These are phyloP conservation scores for Lichtheimia hyalospora DNA, from an alignment of 371 early-diverging fungal genomes.

Conservation along the genomic window DNA sequence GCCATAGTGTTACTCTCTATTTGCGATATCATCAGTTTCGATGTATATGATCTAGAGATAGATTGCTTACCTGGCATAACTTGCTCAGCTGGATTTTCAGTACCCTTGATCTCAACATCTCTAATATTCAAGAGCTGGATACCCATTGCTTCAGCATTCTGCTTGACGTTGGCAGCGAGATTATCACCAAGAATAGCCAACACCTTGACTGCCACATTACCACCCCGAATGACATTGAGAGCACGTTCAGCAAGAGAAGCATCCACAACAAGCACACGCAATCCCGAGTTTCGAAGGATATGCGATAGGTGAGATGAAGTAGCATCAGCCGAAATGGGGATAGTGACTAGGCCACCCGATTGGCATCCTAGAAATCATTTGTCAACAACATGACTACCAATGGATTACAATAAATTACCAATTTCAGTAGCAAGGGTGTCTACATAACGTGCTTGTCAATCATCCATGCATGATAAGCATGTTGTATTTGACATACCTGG, in stretches of 20 bases:
- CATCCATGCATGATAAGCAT: background rate
- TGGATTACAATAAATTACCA: constrained; percentile 24
- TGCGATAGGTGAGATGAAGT: constrained; percentile 31
- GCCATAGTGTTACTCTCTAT: constrained; percentile 37
- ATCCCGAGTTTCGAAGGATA: constrained; percentile 21
- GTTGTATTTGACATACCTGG: constrained; percentile 33
- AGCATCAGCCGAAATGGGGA: constrained; percentile 40
- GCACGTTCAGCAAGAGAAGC: constrained; percentile 15
- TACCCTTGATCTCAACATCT: constrained; percentile 33
- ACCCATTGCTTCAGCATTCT: constrained; percentile 10
- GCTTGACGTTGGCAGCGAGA: constrained; percentile 7
- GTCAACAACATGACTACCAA: background rate
- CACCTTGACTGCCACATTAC: constrained; percentile 19
- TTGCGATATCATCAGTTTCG: background rate
- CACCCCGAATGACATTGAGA: constrained; percentile 17
- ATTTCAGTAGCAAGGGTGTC: constrained; percentile 37
- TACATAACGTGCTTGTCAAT: constrained; percentile 1
- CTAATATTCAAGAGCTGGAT: constrained; percentile 29
- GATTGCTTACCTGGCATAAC: background rate
- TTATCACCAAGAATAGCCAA: constrained; percentile 41
- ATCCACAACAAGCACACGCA: constrained; percentile 34
- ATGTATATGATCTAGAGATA: background rate
- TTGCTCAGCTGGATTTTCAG: constrained; percentile 18
- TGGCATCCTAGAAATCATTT: constrained; percentile 34
- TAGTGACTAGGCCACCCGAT: constrained; percentile 34